Evolutionary conservation across 176 grass and related monocot genomes (phyloP), one percentile per base, ranked within the genome.

Genomic region (Saccharum officinarum): DNA sequence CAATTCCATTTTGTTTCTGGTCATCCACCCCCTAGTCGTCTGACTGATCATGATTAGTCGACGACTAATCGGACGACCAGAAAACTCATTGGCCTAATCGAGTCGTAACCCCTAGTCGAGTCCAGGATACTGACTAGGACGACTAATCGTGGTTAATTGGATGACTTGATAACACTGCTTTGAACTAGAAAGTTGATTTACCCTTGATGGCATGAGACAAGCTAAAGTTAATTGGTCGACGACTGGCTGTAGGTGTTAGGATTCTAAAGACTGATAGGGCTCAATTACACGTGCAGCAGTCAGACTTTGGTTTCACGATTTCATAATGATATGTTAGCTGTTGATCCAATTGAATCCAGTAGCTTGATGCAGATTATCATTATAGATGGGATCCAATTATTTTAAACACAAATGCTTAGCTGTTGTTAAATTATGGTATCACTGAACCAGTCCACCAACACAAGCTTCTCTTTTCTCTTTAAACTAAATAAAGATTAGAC

Each of bases 361-460:
- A 60, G 55, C 22, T 23, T n/a, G 7, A 59, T 59, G 54, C 18
- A 59, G 54, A 59, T 0, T 59, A 55, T 22, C 6, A 55, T 55
- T 55, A 22, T 55, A 55, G 0, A 55, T 55, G 0, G 6, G 54
- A 57, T 22, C 18, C 54, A 54, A 54, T 54, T 54, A 54, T 54
- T 54, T 54, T 54, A 7, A 61, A 26, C 10, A 2, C 3, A 62
- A 62, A 62, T 61, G 23, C 23, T 20, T 75, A 54, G 1, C 16
- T 36, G 8, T 34, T 54, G 16, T 54, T 10, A 75, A 54, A 75
- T 12, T 34, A 54, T 22, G 47, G 20, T 49, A 76, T 76, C 30
- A 36, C 47, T 76, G 47, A 76, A 76, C 73, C 73, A 76, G 30
- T 5, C 30, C 41, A 75, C 28, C 2, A 75, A 31, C 73, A 76